Evolutionary conservation across 495 filamentous ascomycete species (phyloP).

Genomic region (Aspergillus baeticus): DNA sequence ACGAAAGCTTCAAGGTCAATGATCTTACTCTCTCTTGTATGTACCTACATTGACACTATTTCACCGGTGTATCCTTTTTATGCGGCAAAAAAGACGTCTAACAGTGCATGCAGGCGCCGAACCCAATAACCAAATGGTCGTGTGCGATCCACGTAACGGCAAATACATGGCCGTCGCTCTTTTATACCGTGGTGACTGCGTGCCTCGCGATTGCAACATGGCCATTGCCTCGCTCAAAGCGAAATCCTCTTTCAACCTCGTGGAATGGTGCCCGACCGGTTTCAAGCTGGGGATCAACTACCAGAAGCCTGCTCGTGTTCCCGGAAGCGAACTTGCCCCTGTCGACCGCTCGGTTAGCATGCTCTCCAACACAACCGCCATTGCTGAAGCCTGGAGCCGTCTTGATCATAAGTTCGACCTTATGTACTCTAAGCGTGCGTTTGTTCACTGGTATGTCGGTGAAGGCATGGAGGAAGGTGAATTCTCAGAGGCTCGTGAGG

Average conservation of each 20-base stretch:
- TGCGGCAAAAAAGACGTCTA: slow-evolving; percentile 14
- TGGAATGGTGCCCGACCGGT: slow-evolving; percentile 95
- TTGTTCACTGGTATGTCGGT: slow-evolving; percentile 94
- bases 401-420: slow-evolving; percentile 94
- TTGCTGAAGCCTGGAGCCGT: slow-evolving; percentile 86
- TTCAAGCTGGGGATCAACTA: slow-evolving; percentile 97
- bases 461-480: slow-evolving; percentile 97
- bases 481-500: slow-evolving; percentile 88
- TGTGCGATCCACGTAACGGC: slow-evolving; percentile 86
- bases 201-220: slow-evolving; percentile 78
- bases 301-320: slow-evolving; percentile 80
- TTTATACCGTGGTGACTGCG: slow-evolving; percentile 86
- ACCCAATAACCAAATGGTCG: slow-evolving; percentile 96
- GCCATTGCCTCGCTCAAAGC: slow-evolving; percentile 82
- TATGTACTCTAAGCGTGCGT: slow-evolving; percentile 95
- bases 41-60: slow-evolving; percentile 7
- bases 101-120: slow-evolving; percentile 62
- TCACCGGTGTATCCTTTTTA: slow-evolving; percentile 24
- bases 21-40: slow-evolving; percentile 86
- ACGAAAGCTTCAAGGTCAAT: slow-evolving; percentile 89
- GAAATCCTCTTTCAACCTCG: slow-evolving; percentile 84
- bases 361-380: slow-evolving; percentile 90
- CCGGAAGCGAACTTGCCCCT: slow-evolving; percentile 71
- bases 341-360: slow-evolving; percentile 88
- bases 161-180: slow-evolving; percentile 95